Conservation (phyloP, 2,329 filamentous ascomycete species). For the Sclerotinia trifoliorum region DNA sequence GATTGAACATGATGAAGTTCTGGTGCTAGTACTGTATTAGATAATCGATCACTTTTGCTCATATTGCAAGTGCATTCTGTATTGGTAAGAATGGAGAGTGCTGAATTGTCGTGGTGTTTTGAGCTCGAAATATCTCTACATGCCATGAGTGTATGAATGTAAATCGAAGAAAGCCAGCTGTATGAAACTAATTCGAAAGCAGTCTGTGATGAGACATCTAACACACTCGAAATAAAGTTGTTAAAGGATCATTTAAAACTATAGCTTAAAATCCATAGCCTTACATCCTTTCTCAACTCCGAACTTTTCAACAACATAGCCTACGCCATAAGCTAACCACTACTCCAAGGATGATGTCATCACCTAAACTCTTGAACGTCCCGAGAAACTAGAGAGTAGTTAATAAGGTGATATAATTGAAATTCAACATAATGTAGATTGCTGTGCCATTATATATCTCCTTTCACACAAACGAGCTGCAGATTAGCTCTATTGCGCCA, state of each 20-base stretch:
- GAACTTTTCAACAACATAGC: not conserved
- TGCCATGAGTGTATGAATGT: not conserved
- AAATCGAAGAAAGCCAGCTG: not conserved
- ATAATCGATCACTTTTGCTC: not conserved
- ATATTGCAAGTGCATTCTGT: not conserved
- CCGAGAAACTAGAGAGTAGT: not conserved
- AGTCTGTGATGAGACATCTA: not conserved
- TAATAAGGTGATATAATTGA: too few relatives aligned
- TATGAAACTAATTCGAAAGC: not conserved
- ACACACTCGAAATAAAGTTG: not conserved
- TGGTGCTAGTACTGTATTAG: not conserved
- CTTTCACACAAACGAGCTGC: too few relatives aligned
- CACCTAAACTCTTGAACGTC: not conserved
- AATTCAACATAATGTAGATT: too few relatives aligned
- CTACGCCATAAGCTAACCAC: not conserved
- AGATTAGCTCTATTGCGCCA: too few relatives aligned
- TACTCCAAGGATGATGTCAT: not conserved
- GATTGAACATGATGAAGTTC: accelerated
- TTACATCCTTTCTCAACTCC: not conserved
- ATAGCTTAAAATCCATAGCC: not conserved
- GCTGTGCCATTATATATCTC: too few relatives aligned
- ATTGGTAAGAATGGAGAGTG: not conserved
- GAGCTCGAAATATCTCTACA: not conserved
- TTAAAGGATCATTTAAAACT: not conserved
- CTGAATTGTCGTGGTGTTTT: not conserved